Evolutionary conservation across 345 rosid genomes (phyloP).

Genomic region (Pistacia integerrima): DNA sequence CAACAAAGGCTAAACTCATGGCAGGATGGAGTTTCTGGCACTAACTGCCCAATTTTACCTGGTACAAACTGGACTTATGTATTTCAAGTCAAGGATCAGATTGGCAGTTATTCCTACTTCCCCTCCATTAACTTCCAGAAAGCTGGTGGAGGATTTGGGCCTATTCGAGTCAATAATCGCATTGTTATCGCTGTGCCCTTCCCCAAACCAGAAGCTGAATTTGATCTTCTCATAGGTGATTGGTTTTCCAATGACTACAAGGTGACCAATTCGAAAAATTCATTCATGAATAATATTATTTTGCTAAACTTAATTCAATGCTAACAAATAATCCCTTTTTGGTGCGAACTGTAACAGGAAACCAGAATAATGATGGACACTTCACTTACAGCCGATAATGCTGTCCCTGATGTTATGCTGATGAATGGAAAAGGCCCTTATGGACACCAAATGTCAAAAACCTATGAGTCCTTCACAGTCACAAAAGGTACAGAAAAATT

Average conservation of each 20-base stretch:
- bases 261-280: constrained; percentile 22
- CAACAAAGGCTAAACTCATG: constrained; percentile 64
- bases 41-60: constrained; percentile 67
- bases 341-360: constrained; percentile 19
- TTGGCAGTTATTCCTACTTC: constrained; percentile 56
- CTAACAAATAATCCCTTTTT: neutral
- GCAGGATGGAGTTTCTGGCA: constrained; percentile 67
- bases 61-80: constrained; percentile 55
- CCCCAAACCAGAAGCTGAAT: constrained; percentile 54
- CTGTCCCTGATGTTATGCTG: constrained; percentile 33
- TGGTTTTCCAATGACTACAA: constrained; percentile 40
- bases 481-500: constrained; percentile 38
- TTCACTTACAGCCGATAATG: constrained; percentile 5
- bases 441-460: constrained; percentile 21
- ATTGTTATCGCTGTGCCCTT: constrained; percentile 46
- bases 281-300: neutral
- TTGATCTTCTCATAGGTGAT: constrained; percentile 59
- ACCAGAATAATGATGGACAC: constrained; percentile 23
- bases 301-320: neutral
- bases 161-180: constrained; percentile 50
- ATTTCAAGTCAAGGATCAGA: constrained; percentile 64
- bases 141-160: constrained; percentile 57
- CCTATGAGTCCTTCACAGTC: constrained; percentile 44
- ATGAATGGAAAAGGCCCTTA: constrained; percentile 59
- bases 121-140: constrained; percentile 61